These are phyloP conservation scores for Ceratobasidium sp. DNA, from an alignment of 1,284 basidiomycete species.

Conservation along the genomic window DNA sequence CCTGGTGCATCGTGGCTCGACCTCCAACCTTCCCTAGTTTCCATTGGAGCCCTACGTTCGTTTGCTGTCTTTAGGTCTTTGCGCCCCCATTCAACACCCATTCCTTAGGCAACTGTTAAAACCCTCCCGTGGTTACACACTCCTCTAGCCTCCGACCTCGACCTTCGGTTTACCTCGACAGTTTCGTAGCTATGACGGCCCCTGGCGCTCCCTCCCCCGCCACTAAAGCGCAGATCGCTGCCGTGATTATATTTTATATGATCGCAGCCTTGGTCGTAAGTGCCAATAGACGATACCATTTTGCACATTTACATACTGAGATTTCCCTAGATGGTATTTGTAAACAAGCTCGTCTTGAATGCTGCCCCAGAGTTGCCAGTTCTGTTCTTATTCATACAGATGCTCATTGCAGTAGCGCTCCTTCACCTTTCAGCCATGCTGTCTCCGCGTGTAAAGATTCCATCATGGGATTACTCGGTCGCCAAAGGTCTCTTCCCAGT, in stretches of 20 bases:
- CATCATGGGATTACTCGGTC: slow-evolving; percentile 55
- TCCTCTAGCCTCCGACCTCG: too few relatives aligned
- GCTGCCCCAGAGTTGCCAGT: slow-evolving; percentile 69
- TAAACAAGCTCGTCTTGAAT: slow-evolving; percentile 73
- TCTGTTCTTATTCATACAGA: slow-evolving; percentile 70
- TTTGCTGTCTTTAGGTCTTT: background rate
- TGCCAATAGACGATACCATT: slow-evolving; percentile 42
- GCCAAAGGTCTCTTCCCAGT: slow-evolving; percentile 68
- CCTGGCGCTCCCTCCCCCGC: slow-evolving; percentile 13
- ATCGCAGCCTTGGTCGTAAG: slow-evolving; percentile 69
- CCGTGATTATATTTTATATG: slow-evolving; percentile 80
- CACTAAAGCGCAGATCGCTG: slow-evolving; percentile 58
- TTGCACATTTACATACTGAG: slow-evolving; percentile 1
- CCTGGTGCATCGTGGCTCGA: too few relatives aligned
- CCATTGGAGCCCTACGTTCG: too few relatives aligned
- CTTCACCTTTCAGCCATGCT: slow-evolving; percentile 59
- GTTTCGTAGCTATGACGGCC: slow-evolving; percentile 16
- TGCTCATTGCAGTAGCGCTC: slow-evolving; percentile 69
- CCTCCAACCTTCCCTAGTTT: too few relatives aligned
- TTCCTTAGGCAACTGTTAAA: background rate
- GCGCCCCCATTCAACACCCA: background rate
- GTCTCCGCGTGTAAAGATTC: slow-evolving; percentile 61
- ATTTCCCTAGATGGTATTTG: slow-evolving; percentile 26
- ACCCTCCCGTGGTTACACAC: background rate
- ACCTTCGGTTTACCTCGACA: background rate